phyloP scores from a whole-genome alignment of 345 rosid genomes.

The Litchi chinensis region DNA sequence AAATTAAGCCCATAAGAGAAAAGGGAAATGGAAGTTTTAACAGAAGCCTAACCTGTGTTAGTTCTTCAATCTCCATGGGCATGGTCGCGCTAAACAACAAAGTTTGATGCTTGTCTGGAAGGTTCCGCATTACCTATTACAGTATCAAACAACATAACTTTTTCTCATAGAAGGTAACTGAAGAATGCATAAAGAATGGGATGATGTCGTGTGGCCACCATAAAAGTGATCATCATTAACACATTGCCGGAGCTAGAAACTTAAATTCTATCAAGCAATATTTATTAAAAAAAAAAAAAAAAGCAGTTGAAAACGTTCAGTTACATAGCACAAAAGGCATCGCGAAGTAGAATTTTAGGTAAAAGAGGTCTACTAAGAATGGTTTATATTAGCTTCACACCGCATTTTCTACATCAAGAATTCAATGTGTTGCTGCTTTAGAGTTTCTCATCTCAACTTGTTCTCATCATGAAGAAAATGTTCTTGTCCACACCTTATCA shows the following conservation, averaged over 20 bases:
- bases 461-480: neutral
- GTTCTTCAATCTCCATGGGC: constrained; percentile 47
- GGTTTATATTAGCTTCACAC: neutral
- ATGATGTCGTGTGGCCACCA: neutral
- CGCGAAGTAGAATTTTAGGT: neutral
- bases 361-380: neutral
- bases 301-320: neutral
- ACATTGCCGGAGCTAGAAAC: neutral
- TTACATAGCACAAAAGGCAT: neutral
- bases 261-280: neutral
- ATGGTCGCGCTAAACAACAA: constrained; percentile 50
- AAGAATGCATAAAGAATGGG: constrained; percentile 7
- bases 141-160: constrained; percentile 5
- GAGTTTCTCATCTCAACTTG: neutral
- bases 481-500: neutral
- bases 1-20: neutral
- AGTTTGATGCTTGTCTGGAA: constrained; percentile 44
- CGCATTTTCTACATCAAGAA: neutral
- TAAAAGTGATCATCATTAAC: neutral
- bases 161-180: constrained; percentile 6
- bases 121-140: constrained; percentile 39
- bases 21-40: neutral
- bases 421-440: neutral
- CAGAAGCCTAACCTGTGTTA: constrained; percentile 35
- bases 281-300: neutral